Base-by-base conservation (phyloP, 257 asterid genomes). In the Solanum chmielewskii region DNA sequence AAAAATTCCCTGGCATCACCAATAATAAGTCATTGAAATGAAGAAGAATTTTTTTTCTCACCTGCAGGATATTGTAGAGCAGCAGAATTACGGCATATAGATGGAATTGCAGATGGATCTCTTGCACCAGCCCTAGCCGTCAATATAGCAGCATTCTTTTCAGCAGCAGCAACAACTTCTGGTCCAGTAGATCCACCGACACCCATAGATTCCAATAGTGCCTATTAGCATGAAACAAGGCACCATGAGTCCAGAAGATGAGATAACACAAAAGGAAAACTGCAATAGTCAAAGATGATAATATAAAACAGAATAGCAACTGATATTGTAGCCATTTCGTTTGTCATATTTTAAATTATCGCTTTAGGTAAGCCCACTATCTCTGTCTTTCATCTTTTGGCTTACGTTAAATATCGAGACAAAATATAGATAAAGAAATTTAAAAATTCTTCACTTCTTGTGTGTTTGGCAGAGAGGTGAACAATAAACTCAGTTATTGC, bases 71-170 rank as follows among this genome's bases (percentile, higher is more conserved):
- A 96, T 85, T 97, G 99, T 35, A 96, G 94, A 88, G 99, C 98
- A 81, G 99, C 95, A 88, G 99, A 95, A 88, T 96, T 96, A 90
- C 99, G 99, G 85, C 99, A 95, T 88, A 97, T 93, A 87, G 99
- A 97, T 76, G 99, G 99, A 87, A 97, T 92, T 47, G 98, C 98
- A 83, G 99, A 96, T 86, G 99, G 99, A 92, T 97, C 99, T 89
- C 95, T 92, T 56, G 97, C 95, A 82, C 99, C 99, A 88, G 99
- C 99, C 92, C 97, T 94, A 73, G 99, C 98, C 33, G 99, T 97
- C 90, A 96, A 92, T 76, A 97, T 68, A 84, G 99, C 92, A 9
- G 99, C 99, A 91, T 90, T 93, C 92, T 92, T 97, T 92, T 96
- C 99, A 88, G 99, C 98, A 87, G 93, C 89, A 90, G 96, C 97